Evolutionary conservation across 768 basidiomycete species (phyloP).

Genomic region (Strobilomyces dryophilus): DNA sequence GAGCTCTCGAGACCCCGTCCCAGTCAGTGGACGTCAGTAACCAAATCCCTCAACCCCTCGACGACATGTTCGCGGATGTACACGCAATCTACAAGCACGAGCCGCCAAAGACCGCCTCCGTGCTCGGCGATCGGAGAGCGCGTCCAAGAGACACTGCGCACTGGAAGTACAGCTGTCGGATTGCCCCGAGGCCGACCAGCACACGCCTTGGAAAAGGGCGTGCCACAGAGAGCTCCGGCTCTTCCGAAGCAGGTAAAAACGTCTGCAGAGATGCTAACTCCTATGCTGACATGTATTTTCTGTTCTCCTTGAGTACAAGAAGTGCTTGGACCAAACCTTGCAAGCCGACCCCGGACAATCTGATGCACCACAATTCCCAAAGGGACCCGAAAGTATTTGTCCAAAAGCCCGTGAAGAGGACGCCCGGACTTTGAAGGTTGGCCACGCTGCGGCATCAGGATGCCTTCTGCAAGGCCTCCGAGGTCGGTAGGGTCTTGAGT

Average conservation of each 20-base stretch:
- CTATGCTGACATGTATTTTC: too few species aligned
- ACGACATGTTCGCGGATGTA: slow-evolving; percentile 4
- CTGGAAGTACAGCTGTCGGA: slow-evolving; percentile 4
- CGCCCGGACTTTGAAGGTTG: slow-evolving; percentile 6
- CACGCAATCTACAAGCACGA: slow-evolving; percentile 10
- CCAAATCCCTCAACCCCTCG: slow-evolving; percentile 1
- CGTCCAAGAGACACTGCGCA: slow-evolving; percentile 13
- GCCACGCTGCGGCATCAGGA: slow-evolving; percentile 15
- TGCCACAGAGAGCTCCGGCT: slow-evolving; percentile 5
- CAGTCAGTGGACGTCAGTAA: slow-evolving; percentile 18
- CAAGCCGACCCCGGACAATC: slow-evolving; percentile 4
- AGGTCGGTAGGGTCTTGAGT: too few species aligned
- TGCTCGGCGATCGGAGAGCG: slow-evolving; percentile 11
- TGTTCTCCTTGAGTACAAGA: not conserved
- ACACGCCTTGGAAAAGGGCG: slow-evolving; percentile 11
- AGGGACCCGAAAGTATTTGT: slow-evolving; percentile 13
- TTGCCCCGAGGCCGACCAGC: not conserved
- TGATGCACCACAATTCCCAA: slow-evolving; percentile 11
- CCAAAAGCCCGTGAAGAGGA: slow-evolving; percentile 17
- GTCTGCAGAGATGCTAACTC: not conserved
- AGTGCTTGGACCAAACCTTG: slow-evolving; percentile 4
- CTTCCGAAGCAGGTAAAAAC: slow-evolving; percentile 16
- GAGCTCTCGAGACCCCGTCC: slow-evolving; percentile 11
- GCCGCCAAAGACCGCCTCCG: slow-evolving; percentile 12
- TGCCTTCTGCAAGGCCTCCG: slow-evolving; percentile 5